Conservation (phyloP, 139 green algal species). For the Chloropicon primus region DNA sequence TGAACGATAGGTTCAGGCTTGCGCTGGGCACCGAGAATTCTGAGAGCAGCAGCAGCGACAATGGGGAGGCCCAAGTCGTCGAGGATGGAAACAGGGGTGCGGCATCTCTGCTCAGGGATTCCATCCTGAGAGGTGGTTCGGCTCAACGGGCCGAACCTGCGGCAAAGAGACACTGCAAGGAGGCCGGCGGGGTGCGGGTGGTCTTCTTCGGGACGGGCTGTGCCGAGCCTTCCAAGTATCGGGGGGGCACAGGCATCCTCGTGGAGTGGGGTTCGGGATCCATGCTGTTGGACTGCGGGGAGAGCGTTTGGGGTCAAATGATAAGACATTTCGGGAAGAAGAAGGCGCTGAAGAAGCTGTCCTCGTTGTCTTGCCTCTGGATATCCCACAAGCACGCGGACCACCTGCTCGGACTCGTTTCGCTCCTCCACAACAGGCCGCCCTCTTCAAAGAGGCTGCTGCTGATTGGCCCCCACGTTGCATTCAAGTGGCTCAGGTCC, state of each 20-base stretch:
- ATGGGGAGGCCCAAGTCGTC: too few relatives aligned
- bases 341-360: constrained; percentile 18
- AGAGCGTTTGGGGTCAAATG: constrained; percentile 47
- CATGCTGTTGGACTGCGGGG: constrained; percentile 63
- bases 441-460: not conserved
- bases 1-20: too few relatives aligned
- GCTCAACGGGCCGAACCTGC: too few relatives aligned
- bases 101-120: not conserved
- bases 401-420: constrained; percentile 45
- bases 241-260: constrained; percentile 15
- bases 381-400: constrained; percentile 75
- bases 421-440: constrained; percentile 24
- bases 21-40: too few relatives aligned
- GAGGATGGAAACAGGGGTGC: not conserved
- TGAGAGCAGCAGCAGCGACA: too few relatives aligned
- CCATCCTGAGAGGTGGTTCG: not conserved
- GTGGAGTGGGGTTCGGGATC: constrained; percentile 22
- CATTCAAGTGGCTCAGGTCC: not conserved
- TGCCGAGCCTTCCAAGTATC: constrained; percentile 70
- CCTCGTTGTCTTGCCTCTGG: constrained; percentile 46
- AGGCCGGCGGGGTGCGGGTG: too few relatives aligned
- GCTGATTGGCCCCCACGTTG: not conserved
- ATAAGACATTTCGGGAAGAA: not conserved
- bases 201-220: constrained; percentile 73
- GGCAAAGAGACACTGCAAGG: too few relatives aligned